These are phyloP conservation scores for Nakaseomyces kungkrabaensis DNA, from an alignment of 1,139 yeast genomes.

Conservation along the genomic window DNA sequence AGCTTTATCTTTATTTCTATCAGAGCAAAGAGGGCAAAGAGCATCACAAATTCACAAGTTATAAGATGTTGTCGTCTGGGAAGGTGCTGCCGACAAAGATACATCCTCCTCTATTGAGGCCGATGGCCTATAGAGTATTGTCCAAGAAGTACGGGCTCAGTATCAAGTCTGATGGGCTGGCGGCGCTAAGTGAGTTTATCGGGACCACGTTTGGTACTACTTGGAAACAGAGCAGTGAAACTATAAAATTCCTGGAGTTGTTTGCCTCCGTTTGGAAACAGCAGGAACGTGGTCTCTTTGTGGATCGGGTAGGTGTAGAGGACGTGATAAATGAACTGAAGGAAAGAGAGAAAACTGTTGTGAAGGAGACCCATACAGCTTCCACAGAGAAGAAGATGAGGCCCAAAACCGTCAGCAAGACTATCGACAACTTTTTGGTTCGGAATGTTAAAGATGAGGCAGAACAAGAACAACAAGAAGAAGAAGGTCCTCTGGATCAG, in stretches of 20 bases:
- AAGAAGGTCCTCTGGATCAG: slow-evolving; percentile 2
- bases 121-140: slow-evolving; percentile 78
- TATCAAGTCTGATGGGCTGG: slow-evolving; percentile 76
- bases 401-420: background rate
- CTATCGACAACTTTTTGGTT: slow-evolving; percentile 4
- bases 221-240: slow-evolving; percentile 60
- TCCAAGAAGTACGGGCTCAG: slow-evolving; percentile 91
- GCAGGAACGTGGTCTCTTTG: slow-evolving; percentile 76
- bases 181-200: slow-evolving; percentile 57
- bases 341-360: slow-evolving; percentile 19
- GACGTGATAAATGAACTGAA: slow-evolving; percentile 53
- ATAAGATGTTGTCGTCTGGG: slow-evolving; percentile 13
- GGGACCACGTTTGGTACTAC: slow-evolving; percentile 74
- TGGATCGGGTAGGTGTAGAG: slow-evolving; percentile 63
- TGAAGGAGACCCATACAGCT: background rate
- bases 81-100: slow-evolving; percentile 59
- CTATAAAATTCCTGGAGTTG: slow-evolving; percentile 65
- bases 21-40: background rate
- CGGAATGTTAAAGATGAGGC: background rate
- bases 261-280: slow-evolving; percentile 78
- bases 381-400: background rate
- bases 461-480: background rate
- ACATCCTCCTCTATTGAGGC: slow-evolving; percentile 75
- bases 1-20: too few relatives aligned
- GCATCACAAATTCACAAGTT: background rate